Evolutionary conservation across 108 stramenopile species (phyloP).

Genomic region (Conticribra guillardii): DNA sequence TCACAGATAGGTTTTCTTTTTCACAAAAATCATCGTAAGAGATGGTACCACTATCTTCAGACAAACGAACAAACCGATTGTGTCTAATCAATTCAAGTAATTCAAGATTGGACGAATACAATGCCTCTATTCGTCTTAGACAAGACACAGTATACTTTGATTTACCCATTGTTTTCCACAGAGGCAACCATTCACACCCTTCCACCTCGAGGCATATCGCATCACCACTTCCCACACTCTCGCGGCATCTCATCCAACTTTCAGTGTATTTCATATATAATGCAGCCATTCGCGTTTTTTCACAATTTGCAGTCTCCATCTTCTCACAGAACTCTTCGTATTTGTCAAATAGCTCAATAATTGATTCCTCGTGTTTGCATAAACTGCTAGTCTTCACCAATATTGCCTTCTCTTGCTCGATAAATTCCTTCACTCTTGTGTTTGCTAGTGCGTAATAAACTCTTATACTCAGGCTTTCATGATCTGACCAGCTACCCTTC

Average conservation of each 20-base stretch:
- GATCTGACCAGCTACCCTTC: too few species aligned
- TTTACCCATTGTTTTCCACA: background rate
- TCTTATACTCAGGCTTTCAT: constrained; percentile 1
- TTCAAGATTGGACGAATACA: too few species aligned
- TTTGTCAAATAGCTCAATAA: background rate
- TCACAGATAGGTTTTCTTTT: background rate
- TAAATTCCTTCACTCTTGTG: background rate
- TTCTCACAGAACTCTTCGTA: background rate
- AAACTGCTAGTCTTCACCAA: too few species aligned
- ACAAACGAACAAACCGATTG: background rate
- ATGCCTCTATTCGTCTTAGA: background rate
- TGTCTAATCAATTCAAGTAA: background rate
- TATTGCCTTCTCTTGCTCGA: too few species aligned
- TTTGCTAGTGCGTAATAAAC: background rate
- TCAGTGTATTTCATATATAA: constrained; percentile 5
- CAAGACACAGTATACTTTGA: background rate
- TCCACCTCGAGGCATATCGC: background rate
- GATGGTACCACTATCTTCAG: background rate
- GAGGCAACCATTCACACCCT: constrained; percentile 3
- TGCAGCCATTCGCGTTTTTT: background rate
- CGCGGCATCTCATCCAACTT: background rate
- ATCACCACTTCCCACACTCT: background rate
- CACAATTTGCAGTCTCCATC: background rate
- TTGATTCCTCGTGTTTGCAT: too few species aligned
- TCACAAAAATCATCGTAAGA: background rate